Evolutionary conservation across 164 flowering plant species (phyloP).

Genomic region (Euptelea pleiosperma): DNA sequence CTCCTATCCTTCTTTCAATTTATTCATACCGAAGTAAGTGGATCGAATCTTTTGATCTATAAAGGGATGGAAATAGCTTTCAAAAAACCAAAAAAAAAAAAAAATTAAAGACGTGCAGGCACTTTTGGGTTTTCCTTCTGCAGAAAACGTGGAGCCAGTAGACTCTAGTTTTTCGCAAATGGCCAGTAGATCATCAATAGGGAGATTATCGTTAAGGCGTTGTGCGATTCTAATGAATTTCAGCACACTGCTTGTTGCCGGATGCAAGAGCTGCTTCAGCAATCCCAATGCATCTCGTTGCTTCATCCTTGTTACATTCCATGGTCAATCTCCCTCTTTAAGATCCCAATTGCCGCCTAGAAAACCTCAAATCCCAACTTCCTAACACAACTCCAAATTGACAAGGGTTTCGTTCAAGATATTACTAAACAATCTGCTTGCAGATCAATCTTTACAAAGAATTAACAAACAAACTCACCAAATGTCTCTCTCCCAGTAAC

Average conservation of each 20-base stretch:
- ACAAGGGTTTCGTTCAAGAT: background rate
- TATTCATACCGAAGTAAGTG: too few relatives aligned
- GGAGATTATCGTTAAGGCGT: constrained; percentile 49
- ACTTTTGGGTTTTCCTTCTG: constrained; percentile 19
- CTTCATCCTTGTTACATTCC: constrained; percentile 94
- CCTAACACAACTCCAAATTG: too few relatives aligned
- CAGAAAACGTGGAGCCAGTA: constrained; percentile 16
- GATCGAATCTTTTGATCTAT: too few relatives aligned
- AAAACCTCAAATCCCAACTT: constrained; percentile 1
- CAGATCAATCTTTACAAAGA: background rate
- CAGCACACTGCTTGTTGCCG: constrained; percentile 60
- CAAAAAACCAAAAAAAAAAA: too few relatives aligned
- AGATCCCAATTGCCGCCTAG: background rate
- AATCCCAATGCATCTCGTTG: constrained; percentile 55
- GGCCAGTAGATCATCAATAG: constrained; percentile 51
- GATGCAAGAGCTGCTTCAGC: constrained; percentile 68
- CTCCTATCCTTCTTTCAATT: too few relatives aligned
- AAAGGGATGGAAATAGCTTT: too few relatives aligned
- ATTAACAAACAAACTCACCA: too few relatives aligned
- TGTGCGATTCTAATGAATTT: constrained; percentile 64
- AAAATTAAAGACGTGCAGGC: too few relatives aligned
- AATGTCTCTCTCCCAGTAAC: too few relatives aligned
- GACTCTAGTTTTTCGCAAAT: constrained; percentile 49
- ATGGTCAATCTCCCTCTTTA: constrained; percentile 22
- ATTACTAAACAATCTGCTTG: background rate